Evolutionary conservation across 441 rosid species (phyloP).

Genomic region (Erodium chrysanthum): DNA sequence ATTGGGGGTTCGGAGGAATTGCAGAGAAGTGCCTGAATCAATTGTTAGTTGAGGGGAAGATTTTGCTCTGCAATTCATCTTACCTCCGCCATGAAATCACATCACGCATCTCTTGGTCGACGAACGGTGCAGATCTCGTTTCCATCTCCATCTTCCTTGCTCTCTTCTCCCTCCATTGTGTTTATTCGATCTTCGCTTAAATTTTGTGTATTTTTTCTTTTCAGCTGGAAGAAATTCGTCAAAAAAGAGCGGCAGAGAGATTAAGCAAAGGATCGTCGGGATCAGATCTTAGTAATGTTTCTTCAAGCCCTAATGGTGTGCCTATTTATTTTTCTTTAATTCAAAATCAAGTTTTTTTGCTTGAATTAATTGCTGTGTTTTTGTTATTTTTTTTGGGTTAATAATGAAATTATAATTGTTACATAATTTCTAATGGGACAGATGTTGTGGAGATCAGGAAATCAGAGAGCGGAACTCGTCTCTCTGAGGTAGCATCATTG

Average conservation of each 20-base stretch:
- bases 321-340: neutral
- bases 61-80: constrained; percentile 5
- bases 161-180: too few relatives aligned
- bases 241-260: constrained; percentile 88
- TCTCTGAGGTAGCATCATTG: constrained; percentile 51
- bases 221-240: constrained; percentile 85
- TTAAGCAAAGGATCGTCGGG: constrained; percentile 66
- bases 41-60: neutral
- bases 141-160: neutral
- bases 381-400: neutral
- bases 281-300: constrained; percentile 54
- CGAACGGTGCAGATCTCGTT: constrained; percentile 48
- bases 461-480: constrained; percentile 70
- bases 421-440: constrained; percentile 16
- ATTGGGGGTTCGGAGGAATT: constrained; percentile 4
- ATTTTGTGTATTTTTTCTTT: constrained; percentile 5
- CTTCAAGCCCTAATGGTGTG: constrained; percentile 30
- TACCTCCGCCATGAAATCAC: constrained; percentile 41
- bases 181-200: constrained; percentile 2
- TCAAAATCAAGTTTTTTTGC: neutral
- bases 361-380: too few relatives aligned
- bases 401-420: neutral
- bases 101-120: constrained; percentile 82
- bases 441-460: constrained; percentile 51
- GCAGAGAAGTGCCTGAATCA: neutral